Conservation (phyloP, 2,329 filamentous ascomycete genomes). For the Fusarium caatingaense region DNA sequence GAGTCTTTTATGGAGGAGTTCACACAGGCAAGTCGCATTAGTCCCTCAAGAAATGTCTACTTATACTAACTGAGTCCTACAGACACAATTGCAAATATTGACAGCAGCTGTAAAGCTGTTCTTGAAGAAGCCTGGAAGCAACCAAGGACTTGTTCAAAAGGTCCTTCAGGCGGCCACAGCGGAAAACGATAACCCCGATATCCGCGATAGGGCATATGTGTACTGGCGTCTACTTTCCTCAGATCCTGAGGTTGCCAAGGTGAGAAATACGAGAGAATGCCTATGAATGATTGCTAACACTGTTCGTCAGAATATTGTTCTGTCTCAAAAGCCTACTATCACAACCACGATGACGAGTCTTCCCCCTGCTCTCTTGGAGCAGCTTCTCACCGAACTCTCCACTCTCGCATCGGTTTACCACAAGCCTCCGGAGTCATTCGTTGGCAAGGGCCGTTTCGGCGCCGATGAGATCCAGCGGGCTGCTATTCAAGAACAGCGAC, state of each 20-base stretch:
- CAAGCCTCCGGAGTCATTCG: constrained; percentile 97
- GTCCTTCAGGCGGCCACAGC: constrained; percentile 92
- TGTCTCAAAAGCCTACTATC: constrained; percentile 95
- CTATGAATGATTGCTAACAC: constrained; percentile 2
- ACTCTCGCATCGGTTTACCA: constrained; percentile 98
- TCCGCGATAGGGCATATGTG: constrained; percentile 95
- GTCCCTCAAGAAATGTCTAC: too few relatives aligned
- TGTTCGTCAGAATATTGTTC: constrained; percentile 74
- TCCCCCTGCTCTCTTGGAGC: constrained; percentile 84
- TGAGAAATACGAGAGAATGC: constrained; percentile 50
- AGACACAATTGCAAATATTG: constrained; percentile 98
- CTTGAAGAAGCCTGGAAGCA: constrained; percentile 93
- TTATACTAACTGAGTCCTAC: constrained; percentile 7
- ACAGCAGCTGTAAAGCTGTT: constrained; percentile 98
- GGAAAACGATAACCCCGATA: constrained; percentile 97
- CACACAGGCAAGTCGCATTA: constrained; percentile 73
- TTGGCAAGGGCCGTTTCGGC: constrained; percentile 93
- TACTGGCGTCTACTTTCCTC: constrained; percentile 98
- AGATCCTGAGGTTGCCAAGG: constrained; percentile 90
- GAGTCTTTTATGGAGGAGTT: constrained; percentile 97
- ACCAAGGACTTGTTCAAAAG: constrained; percentile 91
- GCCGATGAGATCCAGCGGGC: constrained; percentile 94
- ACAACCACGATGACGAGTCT: constrained; percentile 93
- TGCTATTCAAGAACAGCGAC: constrained; percentile 94
- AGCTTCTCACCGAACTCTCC: constrained; percentile 90